Conservation (phyloP, 768 basidiomycete species). For the Rhodotorula graminis region DNA sequence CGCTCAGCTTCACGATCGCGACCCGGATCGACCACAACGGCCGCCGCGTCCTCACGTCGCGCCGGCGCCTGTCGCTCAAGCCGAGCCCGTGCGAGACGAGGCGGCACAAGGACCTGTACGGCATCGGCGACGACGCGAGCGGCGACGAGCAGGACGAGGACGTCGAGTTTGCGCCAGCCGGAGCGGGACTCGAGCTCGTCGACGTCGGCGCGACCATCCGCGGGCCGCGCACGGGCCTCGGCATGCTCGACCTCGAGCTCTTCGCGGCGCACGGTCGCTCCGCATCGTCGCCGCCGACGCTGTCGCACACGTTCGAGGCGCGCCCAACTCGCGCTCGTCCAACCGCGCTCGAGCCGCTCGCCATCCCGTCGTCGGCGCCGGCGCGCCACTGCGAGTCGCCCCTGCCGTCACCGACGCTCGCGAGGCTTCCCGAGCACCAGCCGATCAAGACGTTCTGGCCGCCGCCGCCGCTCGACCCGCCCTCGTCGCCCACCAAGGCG, state of each 20-base stretch:
- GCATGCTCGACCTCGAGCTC: too few relatives aligned
- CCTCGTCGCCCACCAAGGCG: neutral
- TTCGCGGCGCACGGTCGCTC: too few relatives aligned
- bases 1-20: neutral
- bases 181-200: neutral
- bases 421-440: neutral
- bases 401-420: neutral
- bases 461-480: slow-evolving; percentile 1
- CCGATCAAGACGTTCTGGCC: slow-evolving; percentile 6
- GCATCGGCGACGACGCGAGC: slow-evolving; percentile 1
- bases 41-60: slow-evolving; percentile 5
- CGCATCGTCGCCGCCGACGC: too few relatives aligned
- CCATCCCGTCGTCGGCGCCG: too few relatives aligned
- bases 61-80: neutral
- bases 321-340: too few relatives aligned
- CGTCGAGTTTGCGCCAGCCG: neutral
- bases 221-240: too few relatives aligned
- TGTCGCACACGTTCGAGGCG: too few relatives aligned
- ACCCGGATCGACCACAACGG: slow-evolving; percentile 6
- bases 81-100: neutral
- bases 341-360: neutral
- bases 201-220: neutral
- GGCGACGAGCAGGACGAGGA: neutral
- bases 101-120: neutral
- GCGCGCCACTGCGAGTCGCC: neutral